Conservation (phyloP, 371 early-diverging fungal genomes). For the Nosema muscidifuracis region DNA sequence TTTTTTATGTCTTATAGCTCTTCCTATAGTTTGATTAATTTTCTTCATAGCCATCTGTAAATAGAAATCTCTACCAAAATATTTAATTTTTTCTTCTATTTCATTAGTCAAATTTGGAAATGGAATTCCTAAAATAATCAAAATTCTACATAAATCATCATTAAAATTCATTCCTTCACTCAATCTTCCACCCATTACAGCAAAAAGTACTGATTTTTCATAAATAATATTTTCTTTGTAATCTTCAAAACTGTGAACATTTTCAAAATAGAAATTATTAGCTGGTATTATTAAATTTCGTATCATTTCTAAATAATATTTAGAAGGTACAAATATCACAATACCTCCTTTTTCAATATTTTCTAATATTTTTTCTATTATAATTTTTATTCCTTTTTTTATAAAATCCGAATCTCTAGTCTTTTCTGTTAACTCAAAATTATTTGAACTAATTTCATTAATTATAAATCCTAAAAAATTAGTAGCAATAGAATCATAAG, state of each 20-base stretch:
- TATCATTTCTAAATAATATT: constrained; percentile 48
- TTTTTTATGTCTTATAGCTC: constrained; percentile 76
- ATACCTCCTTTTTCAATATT: constrained; percentile 54
- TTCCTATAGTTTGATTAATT: constrained; percentile 81
- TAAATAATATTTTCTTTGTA: constrained; percentile 20
- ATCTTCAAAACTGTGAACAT: constrained; percentile 29
- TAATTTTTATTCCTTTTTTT: constrained; percentile 28
- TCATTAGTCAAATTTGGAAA: constrained; percentile 72
- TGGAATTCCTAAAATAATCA: constrained; percentile 79
- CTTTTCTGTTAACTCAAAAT: constrained; percentile 15
- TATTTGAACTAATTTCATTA: constrained; percentile 7
- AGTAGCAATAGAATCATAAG: neutral
- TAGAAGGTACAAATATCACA: constrained; percentile 62
- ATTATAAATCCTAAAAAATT: constrained; percentile 4
- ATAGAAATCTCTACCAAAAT: constrained; percentile 45
- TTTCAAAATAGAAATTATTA: constrained; percentile 50
- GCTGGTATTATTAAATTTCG: constrained; percentile 14
- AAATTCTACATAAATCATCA: constrained; percentile 59
- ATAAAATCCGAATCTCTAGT: neutral
- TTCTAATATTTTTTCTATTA: constrained; percentile 33
- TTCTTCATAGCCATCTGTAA: constrained; percentile 69
- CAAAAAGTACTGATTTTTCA: constrained; percentile 69
- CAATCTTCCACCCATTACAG: constrained; percentile 88
- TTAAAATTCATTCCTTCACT: constrained; percentile 88
- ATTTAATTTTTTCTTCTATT: constrained; percentile 64